These are phyloP conservation scores for Camelina neglecta DNA, from an alignment of 345 rosid species.

Conservation along the genomic window DNA sequence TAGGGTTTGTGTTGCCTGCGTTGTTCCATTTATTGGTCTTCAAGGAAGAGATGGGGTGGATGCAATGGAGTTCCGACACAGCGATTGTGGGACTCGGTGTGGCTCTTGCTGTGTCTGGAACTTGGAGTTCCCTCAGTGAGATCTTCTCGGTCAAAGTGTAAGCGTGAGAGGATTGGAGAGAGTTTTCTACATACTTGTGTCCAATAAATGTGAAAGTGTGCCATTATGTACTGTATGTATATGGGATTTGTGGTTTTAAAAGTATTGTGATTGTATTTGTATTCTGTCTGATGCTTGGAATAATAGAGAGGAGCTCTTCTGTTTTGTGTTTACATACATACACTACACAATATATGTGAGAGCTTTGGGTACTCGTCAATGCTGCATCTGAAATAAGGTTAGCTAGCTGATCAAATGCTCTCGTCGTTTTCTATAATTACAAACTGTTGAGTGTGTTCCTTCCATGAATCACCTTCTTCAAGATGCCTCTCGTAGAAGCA, in stretches of 20 bases:
- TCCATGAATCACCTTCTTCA: slow-evolving; percentile 56
- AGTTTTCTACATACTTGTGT: slow-evolving; percentile 13
- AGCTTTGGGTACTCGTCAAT: not conserved
- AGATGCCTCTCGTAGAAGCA: slow-evolving; percentile 63
- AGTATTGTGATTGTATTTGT: slow-evolving; percentile 33
- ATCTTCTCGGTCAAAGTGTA: slow-evolving; percentile 57
- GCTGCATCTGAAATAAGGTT: not conserved
- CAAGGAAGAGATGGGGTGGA: slow-evolving; percentile 79
- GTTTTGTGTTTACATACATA: not conserved
- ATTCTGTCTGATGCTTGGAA: slow-evolving; percentile 31
- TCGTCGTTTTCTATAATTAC: slow-evolving; percentile 27
- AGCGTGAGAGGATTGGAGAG: not conserved
- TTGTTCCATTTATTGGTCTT: slow-evolving; percentile 80
- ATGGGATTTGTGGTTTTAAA: slow-evolving; percentile 5
- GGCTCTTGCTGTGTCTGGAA: slow-evolving; percentile 71
- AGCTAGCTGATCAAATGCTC: slow-evolving; percentile 3
- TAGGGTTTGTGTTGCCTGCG: slow-evolving; percentile 83
- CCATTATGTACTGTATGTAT: not conserved
- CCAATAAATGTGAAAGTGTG: slow-evolving; percentile 28
- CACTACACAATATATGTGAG: not conserved
- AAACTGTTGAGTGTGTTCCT: slow-evolving; percentile 47
- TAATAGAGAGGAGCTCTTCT: slow-evolving; percentile 26
- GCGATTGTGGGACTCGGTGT: slow-evolving; percentile 62
- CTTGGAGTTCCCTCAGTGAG: slow-evolving; percentile 72
- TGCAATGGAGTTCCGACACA: slow-evolving; percentile 55